Evolutionary conservation across 768 basidiomycete genomes (phyloP), one percentile per base, ranked within the genome.

Genomic region (Lactarius hengduanensis): DNA sequence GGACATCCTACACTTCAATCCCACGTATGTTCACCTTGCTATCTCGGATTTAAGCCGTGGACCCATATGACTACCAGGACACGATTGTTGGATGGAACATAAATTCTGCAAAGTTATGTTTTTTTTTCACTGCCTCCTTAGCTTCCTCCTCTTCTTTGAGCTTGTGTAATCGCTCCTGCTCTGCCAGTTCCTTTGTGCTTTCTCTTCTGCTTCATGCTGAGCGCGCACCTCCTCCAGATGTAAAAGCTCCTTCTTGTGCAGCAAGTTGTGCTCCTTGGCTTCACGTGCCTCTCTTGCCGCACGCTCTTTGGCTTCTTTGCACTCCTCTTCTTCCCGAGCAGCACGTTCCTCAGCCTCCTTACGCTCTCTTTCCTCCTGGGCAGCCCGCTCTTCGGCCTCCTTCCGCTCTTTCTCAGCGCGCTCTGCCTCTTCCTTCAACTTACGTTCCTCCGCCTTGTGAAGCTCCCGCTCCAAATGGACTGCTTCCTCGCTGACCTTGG

Each of bases 111-210:
- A n/a, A n/a, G n/a, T n/a, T n/a, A n/a, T n/a, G n/a, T n/a, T n/a
- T n/a, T n/a, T n/a, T n/a, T n/a, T n/a, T n/a, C n/a, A n/a, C n/a
- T n/a, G 66, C 75, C 64, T 60, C 63, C 56, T 66, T 70, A 20
- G 62, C 67, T 57, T 69, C 69, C 50, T 72, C 67, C 43, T 71
- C 77, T 43, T 75, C 72, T 71, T 47, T 56, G 22, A 60, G 57
- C 58, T 75, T 65, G 59, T 66, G 65, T 61, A 64, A 50, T 62
- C 74, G 71, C 68, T 71, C 72, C 58, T 79, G 81, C 69, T 79
- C 79, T 64, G 78, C 79, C 61, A 78, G 69, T 73, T 76, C 59
- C 76, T 69, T 79, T 77, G 70, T 82, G 80, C 68, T 81, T 80
- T 59, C 80, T 80, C 69, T 78, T 74, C 59, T 76, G 79, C 55